These are phyloP conservation scores for Xylariaceae sp. DNA, from an alignment of 2,329 filamentous ascomycete genomes.

Conservation along the genomic window DNA sequence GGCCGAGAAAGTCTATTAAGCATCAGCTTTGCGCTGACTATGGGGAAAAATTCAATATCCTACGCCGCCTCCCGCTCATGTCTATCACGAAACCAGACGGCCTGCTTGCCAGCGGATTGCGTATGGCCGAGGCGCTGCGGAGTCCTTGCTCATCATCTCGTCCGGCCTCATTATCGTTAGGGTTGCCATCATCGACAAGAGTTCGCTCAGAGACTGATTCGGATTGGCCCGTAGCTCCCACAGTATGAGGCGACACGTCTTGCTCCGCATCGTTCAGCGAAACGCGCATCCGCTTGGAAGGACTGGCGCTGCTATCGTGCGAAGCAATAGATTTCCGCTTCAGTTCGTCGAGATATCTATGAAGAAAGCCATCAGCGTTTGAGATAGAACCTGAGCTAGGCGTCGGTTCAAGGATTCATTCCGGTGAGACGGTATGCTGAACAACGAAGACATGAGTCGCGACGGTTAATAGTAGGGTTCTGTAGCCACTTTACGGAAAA, in stretches of 20 bases:
- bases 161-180: neutral
- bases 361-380: neutral
- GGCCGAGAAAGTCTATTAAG: slow-evolving; percentile 1
- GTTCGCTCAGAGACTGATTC: neutral
- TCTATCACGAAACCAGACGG: slow-evolving; percentile 4
- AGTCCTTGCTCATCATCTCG: neutral
- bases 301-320: neutral
- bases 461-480: neutral
- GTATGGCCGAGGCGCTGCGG: neutral
- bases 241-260: neutral
- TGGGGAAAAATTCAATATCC: neutral
- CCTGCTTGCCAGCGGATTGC: slow-evolving; percentile 5
- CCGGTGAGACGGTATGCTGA: neutral
- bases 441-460: neutral
- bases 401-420: neutral
- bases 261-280: neutral
- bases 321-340: slow-evolving; percentile 6
- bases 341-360: slow-evolving; percentile 4
- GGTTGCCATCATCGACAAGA: neutral
- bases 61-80: neutral
- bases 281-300: neutral
- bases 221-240: neutral
- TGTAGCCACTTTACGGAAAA: neutral
- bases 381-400: neutral
- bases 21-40: neutral